Percentiles rank a stretch among this genome's conserved stretches.
Evolutionary conservation across 2,329 filamentous ascomycete genomes (phyloP).

Genomic region (Talaromyces sp.): DNA sequence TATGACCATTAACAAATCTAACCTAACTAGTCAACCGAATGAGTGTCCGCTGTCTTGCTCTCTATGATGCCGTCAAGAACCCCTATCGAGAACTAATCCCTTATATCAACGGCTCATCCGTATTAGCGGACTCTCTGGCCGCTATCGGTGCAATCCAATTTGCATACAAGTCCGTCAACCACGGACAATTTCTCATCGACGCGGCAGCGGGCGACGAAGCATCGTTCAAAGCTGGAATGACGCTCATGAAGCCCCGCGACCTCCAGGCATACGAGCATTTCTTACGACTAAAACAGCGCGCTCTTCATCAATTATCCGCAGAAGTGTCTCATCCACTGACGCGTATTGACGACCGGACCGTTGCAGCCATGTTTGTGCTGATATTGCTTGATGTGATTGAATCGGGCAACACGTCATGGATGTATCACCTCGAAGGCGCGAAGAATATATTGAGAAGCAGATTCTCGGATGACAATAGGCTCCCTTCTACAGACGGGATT

Average conservation of each 20-base stretch:
- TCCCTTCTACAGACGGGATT: conserved; percentile 28
- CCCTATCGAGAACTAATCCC: conserved; percentile 51
- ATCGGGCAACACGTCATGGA: conserved; percentile 53
- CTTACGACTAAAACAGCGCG: conserved; percentile 51
- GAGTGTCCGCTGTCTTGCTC: conserved; percentile 47
- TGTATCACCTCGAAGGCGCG: conserved; percentile 53
- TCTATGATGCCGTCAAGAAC: conserved; percentile 50
- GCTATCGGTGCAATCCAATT: conserved; percentile 52
- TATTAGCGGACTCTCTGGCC: conserved; percentile 48
- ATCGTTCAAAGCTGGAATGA: conserved; percentile 29
- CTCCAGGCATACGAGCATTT: conserved; percentile 42
- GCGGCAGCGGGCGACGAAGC: neutral
- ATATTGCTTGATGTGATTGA: conserved; percentile 53
- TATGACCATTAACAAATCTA: neutral
- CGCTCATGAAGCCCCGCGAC: conserved; percentile 25
- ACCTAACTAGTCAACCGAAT: conserved; percentile 33
- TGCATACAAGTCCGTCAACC: conserved; percentile 38
- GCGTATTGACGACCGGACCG: conserved; percentile 43
- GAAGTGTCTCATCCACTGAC: conserved; percentile 32
- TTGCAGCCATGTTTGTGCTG: conserved; percentile 51
- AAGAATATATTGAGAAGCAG: conserved; percentile 45
- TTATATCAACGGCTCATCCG: conserved; percentile 45
- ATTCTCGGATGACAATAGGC: conserved; percentile 22
- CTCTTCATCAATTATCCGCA: conserved; percentile 43
- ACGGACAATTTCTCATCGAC: conserved; percentile 10